Conservation (phyloP, 2,329 filamentous ascomycete genomes). For the Botryotinia calthae region DNA sequence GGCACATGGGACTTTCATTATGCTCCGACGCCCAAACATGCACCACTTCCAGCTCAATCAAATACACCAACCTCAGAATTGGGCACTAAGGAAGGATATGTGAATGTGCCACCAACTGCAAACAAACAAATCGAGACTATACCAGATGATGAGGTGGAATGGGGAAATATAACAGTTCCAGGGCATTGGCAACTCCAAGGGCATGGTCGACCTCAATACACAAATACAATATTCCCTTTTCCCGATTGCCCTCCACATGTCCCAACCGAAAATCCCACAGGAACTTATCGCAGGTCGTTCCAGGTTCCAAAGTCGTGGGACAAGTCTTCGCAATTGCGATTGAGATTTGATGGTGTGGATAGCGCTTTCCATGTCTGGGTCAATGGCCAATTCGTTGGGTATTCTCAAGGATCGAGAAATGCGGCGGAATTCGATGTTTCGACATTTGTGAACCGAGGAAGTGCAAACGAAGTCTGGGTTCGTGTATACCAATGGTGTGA, state of each 20-base stretch:
- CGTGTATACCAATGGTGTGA: slow-evolving; percentile 71
- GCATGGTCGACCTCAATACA: slow-evolving; percentile 62
- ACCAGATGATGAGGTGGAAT: slow-evolving; percentile 9
- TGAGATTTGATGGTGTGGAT: slow-evolving; percentile 71
- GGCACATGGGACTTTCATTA: slow-evolving; percentile 58
- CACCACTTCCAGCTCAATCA: slow-evolving; percentile 38
- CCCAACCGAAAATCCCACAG: slow-evolving; percentile 53
- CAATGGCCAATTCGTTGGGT: slow-evolving; percentile 62
- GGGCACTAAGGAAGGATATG: not conserved
- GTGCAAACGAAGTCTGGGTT: slow-evolving; percentile 57
- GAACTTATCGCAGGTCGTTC: slow-evolving; percentile 51
- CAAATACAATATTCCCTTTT: slow-evolving; percentile 65
- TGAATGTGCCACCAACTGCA: not conserved
- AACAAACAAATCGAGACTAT: not conserved
- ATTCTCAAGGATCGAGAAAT: slow-evolving; percentile 67
- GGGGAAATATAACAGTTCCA: slow-evolving; percentile 53
- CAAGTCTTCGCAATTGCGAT: slow-evolving; percentile 51
- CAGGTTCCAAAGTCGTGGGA: slow-evolving; percentile 44
- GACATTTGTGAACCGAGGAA: slow-evolving; percentile 44
- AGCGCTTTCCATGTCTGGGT: slow-evolving; percentile 69
- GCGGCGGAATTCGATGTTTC: slow-evolving; percentile 69
- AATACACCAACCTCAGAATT: slow-evolving; percentile 6
- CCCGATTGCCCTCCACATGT: slow-evolving; percentile 61
- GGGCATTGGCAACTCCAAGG: slow-evolving; percentile 71
- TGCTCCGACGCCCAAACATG: slow-evolving; percentile 46